A percentile compares a stretch with the other conserved stretches of the same genome.
Evolutionary conservation across 2,329 filamentous ascomycete genomes (phyloP).

Genomic region (Chaetomiaceae sp.): DNA sequence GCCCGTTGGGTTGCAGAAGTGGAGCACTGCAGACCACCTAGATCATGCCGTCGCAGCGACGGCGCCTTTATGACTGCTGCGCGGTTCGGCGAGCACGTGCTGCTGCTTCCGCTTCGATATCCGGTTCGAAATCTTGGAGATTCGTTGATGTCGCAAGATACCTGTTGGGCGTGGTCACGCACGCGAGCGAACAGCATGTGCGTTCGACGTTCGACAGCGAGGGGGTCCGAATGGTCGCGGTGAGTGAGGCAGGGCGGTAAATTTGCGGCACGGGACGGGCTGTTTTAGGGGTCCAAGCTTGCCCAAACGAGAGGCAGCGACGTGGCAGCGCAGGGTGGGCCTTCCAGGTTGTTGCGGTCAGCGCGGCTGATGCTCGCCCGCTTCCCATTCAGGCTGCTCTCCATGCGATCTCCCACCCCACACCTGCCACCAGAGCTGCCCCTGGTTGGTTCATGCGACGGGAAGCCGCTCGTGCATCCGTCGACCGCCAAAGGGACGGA

Average conservation of each 20-base stretch:
- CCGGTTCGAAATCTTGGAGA: no score
- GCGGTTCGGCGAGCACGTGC: neutral
- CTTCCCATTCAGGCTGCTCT: slow-evolving; percentile 5
- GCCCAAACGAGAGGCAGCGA: neutral
- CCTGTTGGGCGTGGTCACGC: no score
- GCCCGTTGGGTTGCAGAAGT: neutral
- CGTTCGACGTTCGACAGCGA: no score
- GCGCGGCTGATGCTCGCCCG: neutral
- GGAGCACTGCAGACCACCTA: neutral
- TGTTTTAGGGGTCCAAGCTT: neutral
- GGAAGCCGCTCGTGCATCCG: neutral
- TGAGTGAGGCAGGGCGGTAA: neutral
- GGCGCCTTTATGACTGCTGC: no score
- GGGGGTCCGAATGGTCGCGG: neutral
- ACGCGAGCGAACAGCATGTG: no score
- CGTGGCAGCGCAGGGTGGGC: neutral
- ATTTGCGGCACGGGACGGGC: neutral
- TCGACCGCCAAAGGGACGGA: no score
- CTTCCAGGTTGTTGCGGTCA: slow-evolving; percentile 1
- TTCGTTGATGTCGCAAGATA: no score
- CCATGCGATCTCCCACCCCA: neutral
- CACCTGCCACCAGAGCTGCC: neutral
- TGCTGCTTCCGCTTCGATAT: neutral
- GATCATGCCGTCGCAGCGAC: no score
- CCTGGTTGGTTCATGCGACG: neutral